phyloP scores from a whole-genome alignment of 345 rosid species.

The Populus deltoides region DNA sequence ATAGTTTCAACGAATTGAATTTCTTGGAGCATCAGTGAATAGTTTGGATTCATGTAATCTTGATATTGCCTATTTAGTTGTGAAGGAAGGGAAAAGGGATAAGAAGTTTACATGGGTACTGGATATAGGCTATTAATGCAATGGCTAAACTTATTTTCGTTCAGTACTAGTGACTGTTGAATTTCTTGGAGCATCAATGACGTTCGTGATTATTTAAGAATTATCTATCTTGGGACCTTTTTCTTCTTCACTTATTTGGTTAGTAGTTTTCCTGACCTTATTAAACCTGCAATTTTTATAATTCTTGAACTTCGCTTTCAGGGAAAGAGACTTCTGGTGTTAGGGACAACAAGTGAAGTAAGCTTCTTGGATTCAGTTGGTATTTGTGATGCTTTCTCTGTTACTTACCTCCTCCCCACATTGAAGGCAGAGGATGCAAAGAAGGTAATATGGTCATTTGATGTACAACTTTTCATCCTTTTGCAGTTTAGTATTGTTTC shows the following conservation, averaged over 20 bases:
- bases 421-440: constrained; percentile 69
- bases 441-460: constrained; percentile 49
- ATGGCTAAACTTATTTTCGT: neutral
- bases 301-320: constrained; percentile 28
- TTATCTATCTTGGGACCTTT: neutral
- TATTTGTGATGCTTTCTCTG: constrained; percentile 66
- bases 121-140: neutral
- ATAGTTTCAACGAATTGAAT: neutral
- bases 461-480: neutral
- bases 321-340: constrained; percentile 88
- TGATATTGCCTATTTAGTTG: neutral
- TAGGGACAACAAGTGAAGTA: constrained; percentile 91
- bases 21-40: neutral
- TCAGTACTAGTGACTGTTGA: neutral
- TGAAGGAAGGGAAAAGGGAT: neutral
- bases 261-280: neutral
- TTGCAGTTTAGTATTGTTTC: neutral
- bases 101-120: neutral
- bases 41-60: neutral
- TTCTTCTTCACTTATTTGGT: neutral
- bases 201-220: neutral
- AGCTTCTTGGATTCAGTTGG: constrained; percentile 78
- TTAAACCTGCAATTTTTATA: neutral
- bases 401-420: constrained; percentile 69
- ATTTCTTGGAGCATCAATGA: no score